phyloP scores from a whole-genome alignment of 2,329 filamentous ascomycete genomes.

The Trichoderma pleuroti region DNA sequence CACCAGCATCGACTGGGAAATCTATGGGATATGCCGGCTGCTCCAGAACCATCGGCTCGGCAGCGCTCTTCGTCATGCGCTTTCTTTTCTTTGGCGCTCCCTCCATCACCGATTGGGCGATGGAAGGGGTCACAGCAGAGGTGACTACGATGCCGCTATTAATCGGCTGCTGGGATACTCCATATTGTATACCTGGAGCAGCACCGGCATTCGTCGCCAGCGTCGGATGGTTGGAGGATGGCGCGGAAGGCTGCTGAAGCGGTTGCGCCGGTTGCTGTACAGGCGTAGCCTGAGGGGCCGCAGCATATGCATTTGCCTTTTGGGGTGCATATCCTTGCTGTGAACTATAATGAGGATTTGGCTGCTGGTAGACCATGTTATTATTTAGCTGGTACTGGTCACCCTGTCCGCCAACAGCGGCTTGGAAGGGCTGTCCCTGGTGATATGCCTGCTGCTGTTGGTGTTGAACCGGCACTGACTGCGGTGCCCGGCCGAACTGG shows the following conservation, averaged over 20 bases:
- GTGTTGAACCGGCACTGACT: slow-evolving; percentile 31
- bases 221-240: slow-evolving; percentile 3
- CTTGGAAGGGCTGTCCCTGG: slow-evolving; percentile 25
- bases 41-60: slow-evolving; percentile 30
- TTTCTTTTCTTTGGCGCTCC: slow-evolving; percentile 39
- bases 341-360: slow-evolving; percentile 8
- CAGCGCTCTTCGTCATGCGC: slow-evolving; percentile 29
- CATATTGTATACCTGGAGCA: slow-evolving; percentile 21
- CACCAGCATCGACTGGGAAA: slow-evolving; percentile 28
- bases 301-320: slow-evolving; percentile 25
- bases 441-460: slow-evolving; percentile 29
- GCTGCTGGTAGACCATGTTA: slow-evolving; percentile 21
- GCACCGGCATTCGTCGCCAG: not conserved
- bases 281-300: slow-evolving; percentile 18
- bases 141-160: slow-evolving; percentile 21
- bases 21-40: slow-evolving; percentile 27
- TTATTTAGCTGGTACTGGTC: slow-evolving; percentile 22
- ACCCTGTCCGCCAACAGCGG: slow-evolving; percentile 28
- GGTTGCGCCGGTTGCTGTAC: slow-evolving; percentile 16
- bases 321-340: slow-evolving; percentile 22
- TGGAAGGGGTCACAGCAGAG: not conserved
- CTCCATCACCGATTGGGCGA: slow-evolving; percentile 26
- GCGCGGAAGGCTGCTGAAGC: slow-evolving; percentile 14
- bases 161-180: slow-evolving; percentile 24
- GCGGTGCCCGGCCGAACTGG: slow-evolving; percentile 28